These are phyloP conservation scores for Monosporascus sp. DNA, from an alignment of 2,329 filamentous ascomycete genomes.

Conservation along the genomic window DNA sequence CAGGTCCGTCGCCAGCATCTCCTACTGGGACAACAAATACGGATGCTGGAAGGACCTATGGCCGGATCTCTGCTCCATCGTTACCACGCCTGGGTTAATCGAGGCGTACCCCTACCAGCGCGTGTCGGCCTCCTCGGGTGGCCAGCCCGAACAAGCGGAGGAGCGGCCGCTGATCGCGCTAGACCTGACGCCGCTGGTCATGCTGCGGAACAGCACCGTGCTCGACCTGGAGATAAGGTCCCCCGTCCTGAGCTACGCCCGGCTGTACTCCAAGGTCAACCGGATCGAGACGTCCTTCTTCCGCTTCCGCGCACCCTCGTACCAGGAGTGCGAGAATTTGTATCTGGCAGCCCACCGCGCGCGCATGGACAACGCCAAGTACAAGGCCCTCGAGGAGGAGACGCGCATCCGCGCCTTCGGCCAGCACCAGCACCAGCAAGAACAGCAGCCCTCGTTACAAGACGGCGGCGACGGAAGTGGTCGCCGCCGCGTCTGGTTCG, in stretches of 20 bases:
- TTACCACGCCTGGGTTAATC: constrained; percentile 53
- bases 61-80: constrained; percentile 46
- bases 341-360: constrained; percentile 85
- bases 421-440: constrained; percentile 29
- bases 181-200: constrained; percentile 85
- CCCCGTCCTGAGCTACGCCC: constrained; percentile 58
- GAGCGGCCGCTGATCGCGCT: constrained; percentile 57
- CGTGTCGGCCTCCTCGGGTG: constrained; percentile 29
- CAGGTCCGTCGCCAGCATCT: constrained; percentile 50
- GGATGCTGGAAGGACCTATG: constrained; percentile 56
- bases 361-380: constrained; percentile 88
- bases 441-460: constrained; percentile 34
- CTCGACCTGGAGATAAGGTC: constrained; percentile 93
- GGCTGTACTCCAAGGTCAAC: constrained; percentile 60
- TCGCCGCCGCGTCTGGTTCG: constrained; percentile 52
- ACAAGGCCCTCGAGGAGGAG: constrained; percentile 62
- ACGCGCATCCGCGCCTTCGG: constrained; percentile 69
- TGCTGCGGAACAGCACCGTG: constrained; percentile 83
- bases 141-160: constrained; percentile 27
- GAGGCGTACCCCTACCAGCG: constrained; percentile 46
- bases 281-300: constrained; percentile 66
- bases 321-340: constrained; percentile 72
- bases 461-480: constrained; percentile 44
- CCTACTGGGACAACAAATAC: constrained; percentile 56
- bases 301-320: constrained; percentile 78